Percentiles rank a stretch among this genome's conserved stretches.
Evolutionary conservation across 768 basidiomycete genomes (phyloP).

Genomic region (Cyclocybe cylindracea): DNA sequence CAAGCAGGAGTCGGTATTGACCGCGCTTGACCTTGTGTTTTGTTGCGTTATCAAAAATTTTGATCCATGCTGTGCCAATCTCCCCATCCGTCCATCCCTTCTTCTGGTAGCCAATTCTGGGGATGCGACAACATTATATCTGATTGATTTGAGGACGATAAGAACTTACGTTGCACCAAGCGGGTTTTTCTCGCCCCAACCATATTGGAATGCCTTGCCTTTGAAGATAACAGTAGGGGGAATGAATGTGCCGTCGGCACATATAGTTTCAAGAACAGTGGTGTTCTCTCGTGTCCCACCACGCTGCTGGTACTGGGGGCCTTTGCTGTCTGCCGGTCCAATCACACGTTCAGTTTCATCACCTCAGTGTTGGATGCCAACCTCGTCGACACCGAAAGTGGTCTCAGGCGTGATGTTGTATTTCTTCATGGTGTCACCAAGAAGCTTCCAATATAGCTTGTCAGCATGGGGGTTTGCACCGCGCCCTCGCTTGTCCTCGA

Average conservation of each 20-base stretch:
- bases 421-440: conserved; percentile 22
- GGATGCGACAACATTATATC: no score
- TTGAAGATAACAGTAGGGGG: conserved; percentile 42
- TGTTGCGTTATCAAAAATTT: no score
- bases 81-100: conserved; percentile 40
- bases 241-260: conserved; percentile 35
- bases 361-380: conserved; percentile 26
- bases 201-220: conserved; percentile 32
- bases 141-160: no score
- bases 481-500: no score
- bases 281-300: no score
- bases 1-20: conserved; percentile 30
- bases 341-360: conserved; percentile 28
- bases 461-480: conserved; percentile 39
- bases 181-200: conserved; percentile 43
- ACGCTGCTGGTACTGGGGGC: conserved; percentile 29
- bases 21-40: conserved; percentile 32
- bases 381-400: conserved; percentile 36
- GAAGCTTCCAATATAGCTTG: conserved; percentile 31
- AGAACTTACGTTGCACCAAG: conserved; percentile 36
- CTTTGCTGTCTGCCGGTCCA: conserved; percentile 18
- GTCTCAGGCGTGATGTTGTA: conserved; percentile 23
- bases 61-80: no score
- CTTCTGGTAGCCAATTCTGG: conserved; percentile 31
- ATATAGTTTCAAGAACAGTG: conserved; percentile 36